Evolutionary conservation across 2,329 filamentous ascomycete genomes (phyloP).

Genomic region (Verticillium dahliae): DNA sequence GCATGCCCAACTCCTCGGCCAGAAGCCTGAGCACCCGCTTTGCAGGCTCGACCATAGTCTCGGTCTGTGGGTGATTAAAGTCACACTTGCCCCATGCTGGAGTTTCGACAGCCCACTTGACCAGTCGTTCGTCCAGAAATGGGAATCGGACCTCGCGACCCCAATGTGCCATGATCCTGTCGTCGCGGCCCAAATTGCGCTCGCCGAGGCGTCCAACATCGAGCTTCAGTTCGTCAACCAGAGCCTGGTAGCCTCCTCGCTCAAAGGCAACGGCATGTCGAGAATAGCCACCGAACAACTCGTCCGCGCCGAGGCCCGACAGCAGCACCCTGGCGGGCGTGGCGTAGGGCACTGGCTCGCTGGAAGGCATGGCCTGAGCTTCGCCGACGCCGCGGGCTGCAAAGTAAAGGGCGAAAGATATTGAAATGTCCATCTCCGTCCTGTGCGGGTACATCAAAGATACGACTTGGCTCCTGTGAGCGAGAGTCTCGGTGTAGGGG

Average conservation of each 20-base stretch:
- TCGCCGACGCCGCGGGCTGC: constrained; percentile 67
- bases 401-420: constrained; percentile 90
- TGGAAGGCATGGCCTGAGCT: constrained; percentile 24
- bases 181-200: constrained; percentile 91
- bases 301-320: constrained; percentile 90
- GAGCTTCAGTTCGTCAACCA: constrained; percentile 76
- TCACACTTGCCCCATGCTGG: constrained; percentile 85
- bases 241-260: constrained; percentile 59
- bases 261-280: constrained; percentile 74
- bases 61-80: constrained; percentile 38
- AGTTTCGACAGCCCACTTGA: constrained; percentile 68
- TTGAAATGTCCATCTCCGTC: constrained; percentile 98
- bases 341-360: constrained; percentile 39
- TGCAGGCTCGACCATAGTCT: constrained; percentile 57
- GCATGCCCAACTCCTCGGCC: constrained; percentile 68
- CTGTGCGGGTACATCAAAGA: constrained; percentile 86
- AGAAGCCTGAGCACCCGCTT: constrained; percentile 77
- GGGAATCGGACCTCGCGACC: constrained; percentile 84
- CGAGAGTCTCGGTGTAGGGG: constrained; percentile 66
- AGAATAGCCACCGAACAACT: constrained; percentile 90
- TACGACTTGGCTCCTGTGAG: constrained; percentile 63
- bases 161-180: constrained; percentile 86
- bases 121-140: constrained; percentile 79
- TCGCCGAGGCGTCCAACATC: constrained; percentile 83
- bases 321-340: constrained; percentile 77